Conservation (phyloP, 345 rosid species). For the rapeseed (Brassica napus) region Da-Ae NC_063446.1:3227001-3227500, state of each 20-base stretch:
- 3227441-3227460: constrained; percentile 93
- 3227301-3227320: constrained; percentile 98
- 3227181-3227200: too few relatives aligned
- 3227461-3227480: constrained; percentile 97
- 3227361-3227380: constrained; percentile 94
- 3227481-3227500: constrained; percentile 90
- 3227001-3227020: constrained; percentile 90
- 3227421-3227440: constrained; percentile 54
- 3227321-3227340: constrained; percentile 65
- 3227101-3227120: too few relatives aligned
- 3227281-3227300: constrained; percentile 92
- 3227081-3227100: too few relatives aligned
- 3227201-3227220: too few relatives aligned
- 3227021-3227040: constrained; percentile 95
- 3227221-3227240: neutral
- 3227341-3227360: constrained; percentile 86
- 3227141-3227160: too few relatives aligned
- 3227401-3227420: constrained; percentile 30
- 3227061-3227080: neutral
- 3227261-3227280: constrained; percentile 81
- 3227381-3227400: neutral
- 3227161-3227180: too few relatives aligned
- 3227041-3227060: constrained; percentile 15
- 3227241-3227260: constrained; percentile 20
- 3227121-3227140: too few relatives aligned